Conservation (phyloP, 441 rosid genomes). For the Pelargonium myrrhifolium region DNA sequence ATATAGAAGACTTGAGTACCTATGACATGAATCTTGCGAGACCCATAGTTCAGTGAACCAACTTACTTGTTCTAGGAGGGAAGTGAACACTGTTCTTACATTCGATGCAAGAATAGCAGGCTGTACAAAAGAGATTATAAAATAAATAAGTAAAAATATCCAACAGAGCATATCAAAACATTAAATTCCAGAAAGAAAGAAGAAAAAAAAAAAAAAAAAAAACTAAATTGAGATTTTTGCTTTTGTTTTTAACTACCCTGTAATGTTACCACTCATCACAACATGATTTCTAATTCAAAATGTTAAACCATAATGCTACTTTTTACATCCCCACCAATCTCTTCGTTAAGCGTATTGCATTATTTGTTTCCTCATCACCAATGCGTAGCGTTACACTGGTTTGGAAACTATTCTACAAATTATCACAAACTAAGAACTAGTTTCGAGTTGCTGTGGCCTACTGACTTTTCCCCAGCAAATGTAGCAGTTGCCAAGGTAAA, state of each 20-base stretch:
- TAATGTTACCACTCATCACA: neutral
- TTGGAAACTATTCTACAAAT: neutral
- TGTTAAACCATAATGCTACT: neutral
- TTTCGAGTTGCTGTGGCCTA: neutral
- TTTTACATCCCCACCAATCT: neutral
- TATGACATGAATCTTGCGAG: conserved; percentile 15
- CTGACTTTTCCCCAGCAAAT: neutral
- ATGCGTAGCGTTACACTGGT: neutral
- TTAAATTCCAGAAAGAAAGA: neutral
- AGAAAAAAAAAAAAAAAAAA: neutral
- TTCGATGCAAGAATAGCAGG: conserved; percentile 75
- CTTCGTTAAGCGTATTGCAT: neutral
- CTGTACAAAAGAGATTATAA: conserved; percentile 40
- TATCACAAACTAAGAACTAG: neutral
- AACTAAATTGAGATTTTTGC: too few species aligned
- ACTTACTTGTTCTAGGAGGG: conserved; percentile 88
- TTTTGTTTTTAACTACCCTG: neutral
- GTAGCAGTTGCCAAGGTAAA: neutral
- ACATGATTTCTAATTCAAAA: neutral
- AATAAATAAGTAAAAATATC: conserved; percentile 19
- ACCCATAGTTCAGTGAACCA: conserved; percentile 19
- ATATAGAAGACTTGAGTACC: conserved; percentile 17
- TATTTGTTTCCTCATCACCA: neutral
- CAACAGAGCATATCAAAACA: neutral
- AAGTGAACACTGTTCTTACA: conserved; percentile 83